Evolutionary conservation across 2,329 filamentous ascomycete species (phyloP).

Genomic region (Aspergillus carbonarius): DNA sequence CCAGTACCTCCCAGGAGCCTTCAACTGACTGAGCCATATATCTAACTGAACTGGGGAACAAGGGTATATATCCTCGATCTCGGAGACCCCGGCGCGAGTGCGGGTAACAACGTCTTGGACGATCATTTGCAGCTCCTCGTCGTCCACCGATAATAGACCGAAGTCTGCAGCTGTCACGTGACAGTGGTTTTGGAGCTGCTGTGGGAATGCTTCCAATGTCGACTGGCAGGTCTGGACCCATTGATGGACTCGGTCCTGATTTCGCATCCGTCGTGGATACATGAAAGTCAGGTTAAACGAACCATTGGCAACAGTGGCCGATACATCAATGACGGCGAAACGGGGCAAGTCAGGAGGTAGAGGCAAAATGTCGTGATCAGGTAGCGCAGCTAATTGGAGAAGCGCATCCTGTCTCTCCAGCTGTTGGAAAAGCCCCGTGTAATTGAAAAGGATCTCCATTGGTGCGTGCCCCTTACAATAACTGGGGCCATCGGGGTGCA

Average conservation of each 20-base stretch:
- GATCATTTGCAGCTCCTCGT: background rate
- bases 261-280: background rate
- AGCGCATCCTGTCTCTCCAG: constrained; percentile 13
- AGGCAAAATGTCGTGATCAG: constrained; percentile 2
- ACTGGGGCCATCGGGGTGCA: constrained; percentile 8
- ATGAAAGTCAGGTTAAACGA: background rate
- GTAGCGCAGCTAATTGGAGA: constrained; percentile 9
- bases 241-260: background rate
- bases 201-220: background rate
- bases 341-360: background rate
- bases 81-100: background rate
- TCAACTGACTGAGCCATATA: constrained; percentile 17
- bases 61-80: constrained; percentile 18
- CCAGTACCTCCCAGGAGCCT: constrained; percentile 9
- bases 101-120: constrained; percentile 8
- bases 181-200: background rate
- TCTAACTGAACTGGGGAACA: constrained; percentile 17
- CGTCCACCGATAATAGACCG: background rate
- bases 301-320: background rate
- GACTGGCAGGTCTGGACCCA: background rate
- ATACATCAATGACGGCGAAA: constrained; percentile 3
- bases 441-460: constrained; percentile 27
- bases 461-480: constrained; percentile 13
- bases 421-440: constrained; percentile 21
- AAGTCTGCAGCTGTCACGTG: constrained; percentile 13